These are phyloP conservation scores for Ilyonectria destructans DNA, from an alignment of 2,329 filamentous ascomycete genomes.

Conservation along the genomic window DNA sequence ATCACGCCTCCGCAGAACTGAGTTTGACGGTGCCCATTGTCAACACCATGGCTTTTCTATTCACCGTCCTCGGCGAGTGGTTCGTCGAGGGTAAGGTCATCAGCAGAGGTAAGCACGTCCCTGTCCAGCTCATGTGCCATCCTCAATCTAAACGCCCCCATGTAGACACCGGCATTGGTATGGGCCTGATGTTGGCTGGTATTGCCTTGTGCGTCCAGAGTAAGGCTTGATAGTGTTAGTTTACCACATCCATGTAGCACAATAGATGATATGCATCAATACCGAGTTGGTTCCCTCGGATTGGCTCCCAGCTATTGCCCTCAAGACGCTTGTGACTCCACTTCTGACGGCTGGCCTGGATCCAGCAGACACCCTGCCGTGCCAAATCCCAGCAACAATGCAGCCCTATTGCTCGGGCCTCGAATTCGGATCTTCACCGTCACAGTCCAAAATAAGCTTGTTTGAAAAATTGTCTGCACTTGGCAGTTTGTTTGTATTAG, in stretches of 20 bases:
- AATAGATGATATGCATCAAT: slow-evolving; percentile 33
- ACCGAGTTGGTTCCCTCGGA: slow-evolving; percentile 34
- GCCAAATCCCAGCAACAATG: background rate
- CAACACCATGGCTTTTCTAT: slow-evolving; percentile 95
- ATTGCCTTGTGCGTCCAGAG: slow-evolving; percentile 89
- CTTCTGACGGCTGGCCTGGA: slow-evolving; percentile 27
- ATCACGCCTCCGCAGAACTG: slow-evolving; percentile 73
- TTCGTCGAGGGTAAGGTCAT: slow-evolving; percentile 95
- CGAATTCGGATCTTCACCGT: background rate
- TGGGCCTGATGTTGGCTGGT: slow-evolving; percentile 83
- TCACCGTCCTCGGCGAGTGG: slow-evolving; percentile 96
- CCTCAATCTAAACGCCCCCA: background rate
- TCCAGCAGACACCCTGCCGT: slow-evolving; percentile 10
- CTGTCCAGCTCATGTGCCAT: background rate
- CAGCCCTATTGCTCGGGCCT: background rate
- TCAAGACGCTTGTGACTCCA: slow-evolving; percentile 41
- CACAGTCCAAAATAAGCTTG: slow-evolving; percentile 10
- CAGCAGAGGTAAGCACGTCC: slow-evolving; percentile 74
- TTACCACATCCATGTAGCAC: slow-evolving; percentile 23
- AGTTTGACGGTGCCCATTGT: slow-evolving; percentile 96
- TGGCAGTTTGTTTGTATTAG: slow-evolving; percentile 46
- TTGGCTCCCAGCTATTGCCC: slow-evolving; percentile 40
- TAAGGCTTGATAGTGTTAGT: slow-evolving; percentile 58
- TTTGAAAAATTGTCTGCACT: slow-evolving; percentile 44
- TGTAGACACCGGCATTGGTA: slow-evolving; percentile 86